These are phyloP conservation scores for Gracilaria gracilis DNA, from an alignment of 23 red algal genomes.

Conservation along the genomic window DNA sequence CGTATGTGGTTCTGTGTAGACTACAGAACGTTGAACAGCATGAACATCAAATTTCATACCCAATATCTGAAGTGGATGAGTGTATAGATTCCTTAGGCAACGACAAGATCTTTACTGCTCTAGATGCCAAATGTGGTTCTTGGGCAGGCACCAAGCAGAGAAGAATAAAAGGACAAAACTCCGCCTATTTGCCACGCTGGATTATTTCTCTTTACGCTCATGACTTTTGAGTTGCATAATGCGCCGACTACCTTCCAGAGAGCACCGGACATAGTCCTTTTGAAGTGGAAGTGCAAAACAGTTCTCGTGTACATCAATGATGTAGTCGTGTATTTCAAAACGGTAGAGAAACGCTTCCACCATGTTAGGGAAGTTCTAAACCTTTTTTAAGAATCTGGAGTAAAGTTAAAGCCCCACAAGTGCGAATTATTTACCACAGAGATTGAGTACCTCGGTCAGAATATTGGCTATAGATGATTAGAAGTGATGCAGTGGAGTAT, in stretches of 20 bases:
- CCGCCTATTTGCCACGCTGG: neutral
- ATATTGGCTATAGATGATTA: neutral
- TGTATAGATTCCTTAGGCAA: constrained; percentile 42
- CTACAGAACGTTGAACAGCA: constrained; percentile 26
- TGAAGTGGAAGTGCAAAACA: neutral
- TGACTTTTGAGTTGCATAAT: neutral
- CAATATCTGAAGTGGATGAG: constrained; percentile 44
- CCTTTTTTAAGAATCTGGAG: neutral
- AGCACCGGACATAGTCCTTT: neutral
- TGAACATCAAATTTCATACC: constrained; percentile 11
- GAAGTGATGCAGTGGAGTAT: neutral
- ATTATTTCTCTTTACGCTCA: neutral
- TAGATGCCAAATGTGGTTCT: constrained; percentile 37
- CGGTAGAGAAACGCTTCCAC: neutral
- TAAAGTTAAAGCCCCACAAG: too few relatives aligned
- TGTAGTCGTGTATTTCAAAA: constrained; percentile 2
- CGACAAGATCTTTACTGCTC: too few relatives aligned
- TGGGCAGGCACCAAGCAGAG: neutral
- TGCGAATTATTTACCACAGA: too few relatives aligned
- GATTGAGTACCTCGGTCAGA: constrained; percentile 23
- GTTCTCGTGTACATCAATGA: neutral
- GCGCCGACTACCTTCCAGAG: constrained; percentile 20
- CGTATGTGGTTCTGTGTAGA: too few relatives aligned
- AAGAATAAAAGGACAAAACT: constrained; percentile 24
- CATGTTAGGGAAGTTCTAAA: constrained; percentile 18